These are phyloP conservation scores for Phytophthora pinifolia DNA, from an alignment of 352 stramenopile genomes.

Conservation along the genomic window DNA sequence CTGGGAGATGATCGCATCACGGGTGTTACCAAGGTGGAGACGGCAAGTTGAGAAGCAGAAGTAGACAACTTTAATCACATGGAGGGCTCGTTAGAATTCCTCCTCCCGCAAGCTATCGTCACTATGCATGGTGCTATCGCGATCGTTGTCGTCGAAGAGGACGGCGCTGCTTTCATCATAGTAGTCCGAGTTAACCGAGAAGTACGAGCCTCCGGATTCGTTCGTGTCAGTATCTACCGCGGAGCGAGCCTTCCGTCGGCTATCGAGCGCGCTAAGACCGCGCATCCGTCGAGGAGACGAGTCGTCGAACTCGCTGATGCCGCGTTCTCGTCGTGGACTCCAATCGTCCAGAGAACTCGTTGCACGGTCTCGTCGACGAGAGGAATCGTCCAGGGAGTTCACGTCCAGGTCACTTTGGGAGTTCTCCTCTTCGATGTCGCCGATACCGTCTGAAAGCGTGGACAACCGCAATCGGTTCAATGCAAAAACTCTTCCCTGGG, in stretches of 20 bases:
- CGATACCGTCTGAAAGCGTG: conserved; percentile 19
- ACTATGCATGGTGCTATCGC: conserved; percentile 19
- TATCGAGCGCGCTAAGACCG: conserved; percentile 23
- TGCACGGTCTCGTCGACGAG: conserved; percentile 17
- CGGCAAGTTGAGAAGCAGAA: neutral
- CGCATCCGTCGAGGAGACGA: conserved; percentile 26
- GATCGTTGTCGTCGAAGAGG: conserved; percentile 18
- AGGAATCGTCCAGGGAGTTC: conserved; percentile 22
- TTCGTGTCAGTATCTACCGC: conserved; percentile 15
- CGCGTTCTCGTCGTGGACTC: conserved; percentile 13
- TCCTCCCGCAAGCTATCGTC: conserved; percentile 23
- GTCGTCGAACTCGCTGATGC: conserved; percentile 20
- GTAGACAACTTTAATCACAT: neutral
- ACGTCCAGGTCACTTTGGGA: neutral
- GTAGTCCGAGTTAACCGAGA: conserved; percentile 30
- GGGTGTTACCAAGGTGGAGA: conserved; percentile 29
- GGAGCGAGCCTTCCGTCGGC: conserved; percentile 12
- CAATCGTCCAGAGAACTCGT: conserved; percentile 9
- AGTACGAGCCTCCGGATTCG: conserved; percentile 17
- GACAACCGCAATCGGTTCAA: conserved; percentile 17
- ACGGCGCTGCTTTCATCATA: conserved; percentile 27
- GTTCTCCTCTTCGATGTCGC: conserved; percentile 13
- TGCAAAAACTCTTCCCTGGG: neutral
- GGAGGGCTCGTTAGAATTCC: conserved; percentile 24
- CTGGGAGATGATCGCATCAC: conserved; percentile 36